Conservation (phyloP, 2,329 filamentous ascomycete genomes). For the Nemania bipapillata region DNA sequence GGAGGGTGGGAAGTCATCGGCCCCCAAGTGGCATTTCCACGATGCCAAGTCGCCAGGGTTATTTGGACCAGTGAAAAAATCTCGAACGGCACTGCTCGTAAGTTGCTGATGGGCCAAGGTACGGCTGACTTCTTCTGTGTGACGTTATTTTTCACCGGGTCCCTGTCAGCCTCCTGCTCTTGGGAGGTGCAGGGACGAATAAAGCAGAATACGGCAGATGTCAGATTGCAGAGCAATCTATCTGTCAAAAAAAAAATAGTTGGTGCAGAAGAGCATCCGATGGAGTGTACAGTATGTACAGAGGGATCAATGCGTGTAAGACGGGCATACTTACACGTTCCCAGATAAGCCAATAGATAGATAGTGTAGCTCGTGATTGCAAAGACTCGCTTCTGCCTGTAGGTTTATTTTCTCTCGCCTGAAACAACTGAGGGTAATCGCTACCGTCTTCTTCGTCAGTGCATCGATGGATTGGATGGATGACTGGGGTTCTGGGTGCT, state of each 20-base stretch:
- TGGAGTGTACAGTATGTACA: background rate
- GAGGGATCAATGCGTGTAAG: constrained; percentile 30
- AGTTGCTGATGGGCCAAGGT: constrained; percentile 28
- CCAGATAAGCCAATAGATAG: constrained; percentile 13
- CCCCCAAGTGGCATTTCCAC: constrained; percentile 33
- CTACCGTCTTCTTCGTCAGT: constrained; percentile 7
- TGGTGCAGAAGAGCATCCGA: constrained; percentile 11
- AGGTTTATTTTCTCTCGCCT: constrained; percentile 22
- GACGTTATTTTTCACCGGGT: constrained; percentile 15
- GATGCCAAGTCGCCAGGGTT: constrained; percentile 21
- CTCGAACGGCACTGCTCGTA: constrained; percentile 5
- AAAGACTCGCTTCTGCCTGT: constrained; percentile 26
- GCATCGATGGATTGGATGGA: constrained; percentile 25
- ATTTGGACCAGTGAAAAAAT: constrained; percentile 29
- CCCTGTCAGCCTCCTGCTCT: constrained; percentile 22
- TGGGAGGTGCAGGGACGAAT: background rate
- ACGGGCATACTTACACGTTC: constrained; percentile 30
- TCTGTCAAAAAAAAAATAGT: constrained; percentile 13
- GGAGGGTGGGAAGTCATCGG: constrained; percentile 17
- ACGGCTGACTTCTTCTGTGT: constrained; percentile 30
- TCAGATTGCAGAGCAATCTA: constrained; percentile 6
- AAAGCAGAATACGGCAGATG: constrained; percentile 11
- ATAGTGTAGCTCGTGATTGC: background rate
- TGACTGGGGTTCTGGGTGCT: constrained; percentile 11
- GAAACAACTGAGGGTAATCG: constrained; percentile 29